phyloP scores from a whole-genome alignment of 2,329 filamentous ascomycete species.

The Clonostachys rosea region DNA sequence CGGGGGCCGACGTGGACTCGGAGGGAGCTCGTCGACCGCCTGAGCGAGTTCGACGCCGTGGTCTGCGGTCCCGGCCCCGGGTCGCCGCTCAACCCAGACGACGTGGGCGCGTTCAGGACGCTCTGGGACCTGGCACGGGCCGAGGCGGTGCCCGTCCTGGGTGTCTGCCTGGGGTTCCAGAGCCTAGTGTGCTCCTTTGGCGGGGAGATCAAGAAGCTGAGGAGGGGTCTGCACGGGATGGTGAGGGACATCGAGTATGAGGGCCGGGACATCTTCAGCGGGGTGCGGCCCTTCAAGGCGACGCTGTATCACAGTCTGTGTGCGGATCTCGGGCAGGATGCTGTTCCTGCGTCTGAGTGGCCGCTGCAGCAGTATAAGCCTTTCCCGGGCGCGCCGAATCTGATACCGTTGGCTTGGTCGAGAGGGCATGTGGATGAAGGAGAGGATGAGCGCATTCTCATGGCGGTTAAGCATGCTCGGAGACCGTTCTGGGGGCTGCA shows the following conservation, averaged over 20 bases:
- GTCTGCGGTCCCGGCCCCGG: constrained; percentile 91
- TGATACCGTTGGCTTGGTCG: constrained; percentile 61
- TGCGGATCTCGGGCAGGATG: constrained; percentile 47
- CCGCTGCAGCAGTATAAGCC: constrained; percentile 3
- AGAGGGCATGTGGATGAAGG: constrained; percentile 33
- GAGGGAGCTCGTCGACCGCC: constrained; percentile 33
- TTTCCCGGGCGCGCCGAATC: constrained; percentile 24
- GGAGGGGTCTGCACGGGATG: constrained; percentile 78
- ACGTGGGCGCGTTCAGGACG: constrained; percentile 76
- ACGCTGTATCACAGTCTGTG: constrained; percentile 73
- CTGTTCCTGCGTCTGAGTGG: constrained; percentile 27
- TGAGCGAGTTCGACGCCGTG: constrained; percentile 69
- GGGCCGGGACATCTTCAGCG: constrained; percentile 61
- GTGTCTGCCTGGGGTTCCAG: constrained; percentile 88
- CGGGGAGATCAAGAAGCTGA: constrained; percentile 59
- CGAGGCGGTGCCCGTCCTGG: constrained; percentile 70
- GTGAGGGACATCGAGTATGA: constrained; percentile 62
- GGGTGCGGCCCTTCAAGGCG: constrained; percentile 56
- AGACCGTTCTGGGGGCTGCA: constrained; percentile 85
- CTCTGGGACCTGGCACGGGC: constrained; percentile 65
- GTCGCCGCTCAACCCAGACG: constrained; percentile 63
- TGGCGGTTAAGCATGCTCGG: constrained; percentile 64
- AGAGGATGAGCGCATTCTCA: constrained; percentile 51
- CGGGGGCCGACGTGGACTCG: constrained; percentile 34
- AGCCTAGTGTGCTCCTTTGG: constrained; percentile 69